These are phyloP conservation scores for Eucalyptus guilfoylei DNA, from an alignment of 345 rosid genomes.

Conservation along the genomic window DNA sequence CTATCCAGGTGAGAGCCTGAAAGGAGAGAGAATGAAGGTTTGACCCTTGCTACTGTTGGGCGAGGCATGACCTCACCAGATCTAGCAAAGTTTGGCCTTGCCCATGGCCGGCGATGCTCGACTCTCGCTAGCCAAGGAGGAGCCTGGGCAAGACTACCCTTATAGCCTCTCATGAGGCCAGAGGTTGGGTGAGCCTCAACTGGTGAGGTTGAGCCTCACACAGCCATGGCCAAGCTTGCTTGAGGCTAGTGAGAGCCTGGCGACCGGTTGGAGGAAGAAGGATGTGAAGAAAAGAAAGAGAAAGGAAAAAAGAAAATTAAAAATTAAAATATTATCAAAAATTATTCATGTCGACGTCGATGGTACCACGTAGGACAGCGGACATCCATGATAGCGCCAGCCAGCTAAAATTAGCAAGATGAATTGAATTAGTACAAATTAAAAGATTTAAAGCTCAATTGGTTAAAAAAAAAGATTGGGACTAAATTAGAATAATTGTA, in stretches of 20 bases:
- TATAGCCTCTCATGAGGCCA: too few relatives aligned
- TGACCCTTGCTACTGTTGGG: fast-evolving
- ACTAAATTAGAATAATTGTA: too few relatives aligned
- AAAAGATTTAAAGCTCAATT: too few relatives aligned
- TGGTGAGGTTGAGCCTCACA: too few relatives aligned
- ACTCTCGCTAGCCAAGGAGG: fast-evolving
- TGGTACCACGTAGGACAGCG: fast-evolving
- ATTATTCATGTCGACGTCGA: fast-evolving
- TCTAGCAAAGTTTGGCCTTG: fast-evolving
- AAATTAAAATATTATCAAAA: too few relatives aligned
- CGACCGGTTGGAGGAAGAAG: fast-evolving
- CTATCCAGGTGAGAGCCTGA: background rate
- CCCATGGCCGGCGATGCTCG: fast-evolving
- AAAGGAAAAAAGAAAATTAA: too few relatives aligned
- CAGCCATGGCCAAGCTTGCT: too few relatives aligned
- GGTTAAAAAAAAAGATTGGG: too few relatives aligned
- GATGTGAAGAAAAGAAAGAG: too few relatives aligned
- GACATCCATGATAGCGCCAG: fast-evolving
- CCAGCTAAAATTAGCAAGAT: too few relatives aligned
- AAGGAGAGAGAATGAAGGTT: background rate
- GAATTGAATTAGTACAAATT: too few relatives aligned
- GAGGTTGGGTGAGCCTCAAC: too few relatives aligned
- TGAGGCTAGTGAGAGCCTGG: fast-evolving
- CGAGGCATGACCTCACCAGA: fast-evolving
- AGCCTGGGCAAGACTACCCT: fast-evolving